Percentiles rank a stretch among this genome's conserved stretches.
phyloP scores from a whole-genome alignment of 192 early-diverging fungal species.

The Coemansia interrupta region DNA sequence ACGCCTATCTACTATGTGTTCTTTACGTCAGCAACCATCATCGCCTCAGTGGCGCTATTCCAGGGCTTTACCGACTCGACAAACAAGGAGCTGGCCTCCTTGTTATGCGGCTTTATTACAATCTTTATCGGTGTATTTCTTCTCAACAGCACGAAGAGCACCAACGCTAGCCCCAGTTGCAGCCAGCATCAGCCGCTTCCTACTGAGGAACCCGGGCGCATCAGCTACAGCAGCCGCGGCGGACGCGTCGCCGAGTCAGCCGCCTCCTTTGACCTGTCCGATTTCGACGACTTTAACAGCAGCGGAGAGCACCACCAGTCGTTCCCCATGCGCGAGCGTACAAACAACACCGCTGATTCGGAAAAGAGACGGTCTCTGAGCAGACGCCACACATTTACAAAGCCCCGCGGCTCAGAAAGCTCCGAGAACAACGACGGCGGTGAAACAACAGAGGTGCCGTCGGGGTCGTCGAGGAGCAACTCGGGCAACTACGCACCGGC shows the following conservation, averaged over 20 bases:
- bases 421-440: conserved; percentile 22
- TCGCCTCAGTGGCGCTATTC: conserved; percentile 84
- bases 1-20: conserved; percentile 93
- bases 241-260: conserved; percentile 23
- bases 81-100: conserved; percentile 70
- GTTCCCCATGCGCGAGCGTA: conserved; percentile 47
- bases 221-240: conserved; percentile 24
- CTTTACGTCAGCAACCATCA: conserved; percentile 91
- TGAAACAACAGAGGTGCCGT: conserved; percentile 37
- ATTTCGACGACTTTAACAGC: conserved; percentile 35
- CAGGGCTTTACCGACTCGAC: conserved; percentile 77
- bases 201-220: conserved; percentile 44
- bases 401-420: conserved; percentile 12
- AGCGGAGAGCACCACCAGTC: conserved; percentile 27
- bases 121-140: conserved; percentile 92
- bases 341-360: conserved; percentile 17
- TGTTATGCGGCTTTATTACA: conserved; percentile 86
- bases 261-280: conserved; percentile 39
- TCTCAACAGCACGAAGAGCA: conserved; percentile 59
- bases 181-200: conserved; percentile 47
- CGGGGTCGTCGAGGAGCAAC: conserved; percentile 40
- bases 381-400: conserved; percentile 20
- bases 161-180: conserved; percentile 1
- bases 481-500: conserved; percentile 33
- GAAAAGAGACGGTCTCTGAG: conserved; percentile 37